A percentile compares a stretch with the other conserved stretches of the same genome.
Conservation (phyloP, 2,329 filamentous ascomycete genomes). For the Paecilomyces formosus region DNA sequence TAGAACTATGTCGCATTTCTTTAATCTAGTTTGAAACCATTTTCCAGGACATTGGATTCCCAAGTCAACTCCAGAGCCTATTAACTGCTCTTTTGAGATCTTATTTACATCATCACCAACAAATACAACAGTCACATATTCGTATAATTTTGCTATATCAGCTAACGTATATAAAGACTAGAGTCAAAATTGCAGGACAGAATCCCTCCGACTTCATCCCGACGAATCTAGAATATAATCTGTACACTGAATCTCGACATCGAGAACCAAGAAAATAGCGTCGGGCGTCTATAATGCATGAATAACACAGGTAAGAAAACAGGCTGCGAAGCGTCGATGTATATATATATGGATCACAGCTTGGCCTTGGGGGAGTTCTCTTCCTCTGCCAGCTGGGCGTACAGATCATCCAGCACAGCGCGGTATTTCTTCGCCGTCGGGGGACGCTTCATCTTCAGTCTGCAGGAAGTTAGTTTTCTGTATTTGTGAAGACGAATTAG, state of each 20-base stretch:
- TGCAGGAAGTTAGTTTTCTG: slow-evolving; percentile 24
- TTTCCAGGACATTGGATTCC: too few species aligned
- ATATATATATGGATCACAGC: slow-evolving; percentile 20
- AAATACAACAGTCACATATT: too few species aligned
- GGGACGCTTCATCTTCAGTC: slow-evolving; percentile 65
- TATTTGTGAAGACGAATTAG: background rate
- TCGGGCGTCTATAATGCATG: slow-evolving; percentile 4
- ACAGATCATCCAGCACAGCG: slow-evolving; percentile 51
- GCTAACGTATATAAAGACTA: too few species aligned
- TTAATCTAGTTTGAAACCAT: too few species aligned
- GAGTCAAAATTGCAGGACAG: background rate
- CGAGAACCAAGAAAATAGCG: background rate
- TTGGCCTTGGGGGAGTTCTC: slow-evolving; percentile 32
- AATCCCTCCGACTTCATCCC: background rate
- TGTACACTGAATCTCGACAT: background rate
- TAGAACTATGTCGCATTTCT: too few species aligned
- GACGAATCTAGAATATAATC: background rate
- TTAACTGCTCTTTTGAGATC: too few species aligned
- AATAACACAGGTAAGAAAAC: background rate
- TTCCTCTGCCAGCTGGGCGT: slow-evolving; percentile 45
- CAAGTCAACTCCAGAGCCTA: too few species aligned
- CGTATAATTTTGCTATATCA: too few species aligned
- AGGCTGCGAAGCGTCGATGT: slow-evolving; percentile 1
- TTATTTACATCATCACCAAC: too few species aligned
- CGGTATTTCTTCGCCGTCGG: slow-evolving; percentile 58